These are phyloP conservation scores for Trametes elegans DNA, from an alignment of 768 basidiomycete genomes.

Conservation along the genomic window DNA sequence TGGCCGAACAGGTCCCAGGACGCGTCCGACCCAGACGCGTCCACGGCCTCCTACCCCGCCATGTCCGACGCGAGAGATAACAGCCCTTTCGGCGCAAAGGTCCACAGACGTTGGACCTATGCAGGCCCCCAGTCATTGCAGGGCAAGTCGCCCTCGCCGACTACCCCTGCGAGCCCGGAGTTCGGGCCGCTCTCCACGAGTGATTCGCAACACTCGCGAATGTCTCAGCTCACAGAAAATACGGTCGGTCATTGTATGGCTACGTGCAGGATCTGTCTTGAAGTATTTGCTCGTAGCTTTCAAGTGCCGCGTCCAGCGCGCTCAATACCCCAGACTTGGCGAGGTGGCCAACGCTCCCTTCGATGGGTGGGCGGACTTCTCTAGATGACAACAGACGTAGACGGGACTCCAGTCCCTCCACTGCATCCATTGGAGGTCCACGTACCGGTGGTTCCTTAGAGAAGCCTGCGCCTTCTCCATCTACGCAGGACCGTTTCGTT, in stretches of 20 bases:
- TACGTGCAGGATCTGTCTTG: too few species aligned
- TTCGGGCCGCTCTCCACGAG: slow-evolving; percentile 3
- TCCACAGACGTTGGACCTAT: slow-evolving; percentile 12
- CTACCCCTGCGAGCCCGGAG: background rate
- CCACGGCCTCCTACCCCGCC: slow-evolving; percentile 23
- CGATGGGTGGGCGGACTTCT: background rate
- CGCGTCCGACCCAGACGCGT: slow-evolving; percentile 18
- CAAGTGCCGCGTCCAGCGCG: slow-evolving; percentile 10
- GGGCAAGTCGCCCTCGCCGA: slow-evolving; percentile 22
- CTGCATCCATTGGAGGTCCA: too few species aligned
- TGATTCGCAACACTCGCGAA: slow-evolving; percentile 5
- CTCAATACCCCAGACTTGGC: slow-evolving; percentile 15
- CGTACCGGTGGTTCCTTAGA: background rate
- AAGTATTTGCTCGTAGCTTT: background rate
- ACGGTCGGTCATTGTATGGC: background rate
- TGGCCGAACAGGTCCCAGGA: slow-evolving; percentile 37
- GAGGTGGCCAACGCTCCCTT: background rate
- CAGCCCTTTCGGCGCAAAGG: background rate
- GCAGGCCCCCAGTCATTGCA: slow-evolving; percentile 24
- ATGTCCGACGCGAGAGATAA: background rate
- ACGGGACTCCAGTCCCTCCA: too few species aligned
- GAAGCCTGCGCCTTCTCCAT: background rate
- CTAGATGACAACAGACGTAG: background rate
- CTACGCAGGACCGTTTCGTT: background rate
- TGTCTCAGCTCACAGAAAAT: slow-evolving; percentile 9